Base-by-base conservation (phyloP, 129 eudicot species). In the Gnaphalium uliginosum region DNA sequence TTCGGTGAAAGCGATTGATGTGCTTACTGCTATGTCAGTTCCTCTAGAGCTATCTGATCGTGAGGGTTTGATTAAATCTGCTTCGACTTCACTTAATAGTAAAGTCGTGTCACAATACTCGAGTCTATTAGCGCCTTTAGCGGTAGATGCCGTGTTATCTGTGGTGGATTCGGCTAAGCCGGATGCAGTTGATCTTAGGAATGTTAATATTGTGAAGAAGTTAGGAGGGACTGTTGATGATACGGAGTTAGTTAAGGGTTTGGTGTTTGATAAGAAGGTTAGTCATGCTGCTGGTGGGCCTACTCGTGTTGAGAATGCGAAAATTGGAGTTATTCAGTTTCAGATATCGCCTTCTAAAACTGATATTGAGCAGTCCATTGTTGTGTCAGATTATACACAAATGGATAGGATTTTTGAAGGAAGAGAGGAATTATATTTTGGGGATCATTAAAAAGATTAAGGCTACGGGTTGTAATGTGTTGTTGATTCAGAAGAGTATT, bases 241-340 rank as follows among this genome's bases (percentile, higher is more conserved):
- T 53, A 53, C 24, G 8, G 59, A 53, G 9, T 9, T 18, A 5
- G 24, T 53, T 4, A 53, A 18, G 10, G 59, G 59, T 53, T 19
- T 53, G 10, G 59, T 53, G 22, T 53, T 53, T 53, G 59, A 53
- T 53, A 18, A 53, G 23, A 53, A 53, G 14, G 61, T 56, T 56
- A 56, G 13, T 56, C 61, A 56, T 56, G 61, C 61, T 56, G 61
- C 26, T 56, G 60, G 60, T 54, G 61, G 61, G 10, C 26, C 25
- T 1, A 56, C 61, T 19, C 61, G 26, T 19, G 10, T 6, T 56
- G 26, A 56, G 10, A 56, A 56, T 56, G 61, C 35, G 2, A 60
- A 60, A 22, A 60, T 60, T 24, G 66, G 18, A 21, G 66, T 60
- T 4, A 60, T 60, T 60, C 66, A 60, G 19, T 25, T 60, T 25